A percentile compares a stretch with the other conserved stretches of the same genome.
These are phyloP conservation scores for Monascus purpureus DNA, from an alignment of 495 filamentous ascomycete genomes.

Conservation along the genomic window DNA sequence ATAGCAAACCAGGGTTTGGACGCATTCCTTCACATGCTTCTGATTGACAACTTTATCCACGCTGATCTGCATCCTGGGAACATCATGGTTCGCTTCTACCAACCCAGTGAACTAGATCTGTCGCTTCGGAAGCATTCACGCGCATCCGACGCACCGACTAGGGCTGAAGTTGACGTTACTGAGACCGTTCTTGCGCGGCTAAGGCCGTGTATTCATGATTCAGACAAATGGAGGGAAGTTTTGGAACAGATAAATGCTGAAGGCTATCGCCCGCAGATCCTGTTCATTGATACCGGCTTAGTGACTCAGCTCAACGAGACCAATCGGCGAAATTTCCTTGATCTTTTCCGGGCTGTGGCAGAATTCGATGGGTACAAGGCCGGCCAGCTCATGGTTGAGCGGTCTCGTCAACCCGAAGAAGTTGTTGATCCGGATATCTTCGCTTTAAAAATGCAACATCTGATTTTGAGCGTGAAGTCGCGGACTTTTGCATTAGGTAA, in stretches of 20 bases:
- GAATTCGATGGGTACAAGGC: conserved; percentile 96
- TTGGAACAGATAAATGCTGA: conserved; percentile 71
- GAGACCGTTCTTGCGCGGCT: conserved; percentile 72
- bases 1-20: conserved; percentile 94
- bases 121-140: conserved; percentile 38
- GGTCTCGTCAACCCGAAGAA: conserved; percentile 77
- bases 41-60: conserved; percentile 97
- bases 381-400: conserved; percentile 89
- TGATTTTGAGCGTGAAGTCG: conserved; percentile 80
- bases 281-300: conserved; percentile 96
- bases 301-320: conserved; percentile 82
- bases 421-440: conserved; percentile 85
- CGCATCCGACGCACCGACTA: conserved; percentile 36
- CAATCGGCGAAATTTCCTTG: conserved; percentile 86
- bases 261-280: conserved; percentile 84
- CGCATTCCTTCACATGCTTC: conserved; percentile 94
- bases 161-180: conserved; percentile 56
- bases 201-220: conserved; percentile 51
- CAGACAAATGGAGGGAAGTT: conserved; percentile 54
- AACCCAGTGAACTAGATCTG: conserved; percentile 56
- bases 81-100: conserved; percentile 99
- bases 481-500: conserved; percentile 85
- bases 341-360: conserved; percentile 88
- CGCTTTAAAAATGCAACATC: conserved; percentile 89
- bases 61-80: conserved; percentile 98